Evolutionary conservation across 495 filamentous ascomycete species (phyloP), one percentile per base, ranked within the genome.

Genomic region (Bacidia rubella): DNA sequence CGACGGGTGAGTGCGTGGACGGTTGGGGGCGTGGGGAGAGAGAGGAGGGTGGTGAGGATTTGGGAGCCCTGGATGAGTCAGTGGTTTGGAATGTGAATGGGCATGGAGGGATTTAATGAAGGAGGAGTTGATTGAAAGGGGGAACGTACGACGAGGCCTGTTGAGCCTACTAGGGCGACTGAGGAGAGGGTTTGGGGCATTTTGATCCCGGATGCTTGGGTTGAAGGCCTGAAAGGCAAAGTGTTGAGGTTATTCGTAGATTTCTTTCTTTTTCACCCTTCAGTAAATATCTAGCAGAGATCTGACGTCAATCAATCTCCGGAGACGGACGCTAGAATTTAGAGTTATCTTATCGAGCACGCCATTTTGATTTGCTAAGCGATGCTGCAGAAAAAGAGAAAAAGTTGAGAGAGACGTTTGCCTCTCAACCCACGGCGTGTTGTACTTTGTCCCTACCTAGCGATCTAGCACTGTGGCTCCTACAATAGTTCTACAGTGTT

Each of bases 1-100:
- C 70, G 66, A 15, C 73, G 69, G 17, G 73, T 72, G 54, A 75
- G 68, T 0, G 71, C 72, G 49, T 76, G 68, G 10, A 76, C 61
- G 1, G 67, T 67, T 22, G 65, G 60, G 15, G 71, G 52, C n/a
- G 60, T 53, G 4, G 66, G 47, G 46, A 69, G 66, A 44, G 64
- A 54, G 11, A 72, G 64, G 3, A 75, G 70, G 49, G 63, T 68
- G 48, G 62, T 66, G 60, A 77, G 70, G 57, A 77, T 75, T 21
- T 73, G 65, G 54, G 64, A 68, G 22, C 74, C 72, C 73, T 76
- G 41, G 12, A 48, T 12, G 39, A 19, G 1, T 40, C 19, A 46
- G 25, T 19, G 2, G 23, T 20, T 26, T 2, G 29, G 11, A 9
- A 22, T 11, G 26, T 12, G 2, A 0, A 0, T 11, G 1, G 22